These are phyloP conservation scores for Solanum chacoense DNA, from an alignment of 305 asterid species.

Conservation along the genomic window DNA sequence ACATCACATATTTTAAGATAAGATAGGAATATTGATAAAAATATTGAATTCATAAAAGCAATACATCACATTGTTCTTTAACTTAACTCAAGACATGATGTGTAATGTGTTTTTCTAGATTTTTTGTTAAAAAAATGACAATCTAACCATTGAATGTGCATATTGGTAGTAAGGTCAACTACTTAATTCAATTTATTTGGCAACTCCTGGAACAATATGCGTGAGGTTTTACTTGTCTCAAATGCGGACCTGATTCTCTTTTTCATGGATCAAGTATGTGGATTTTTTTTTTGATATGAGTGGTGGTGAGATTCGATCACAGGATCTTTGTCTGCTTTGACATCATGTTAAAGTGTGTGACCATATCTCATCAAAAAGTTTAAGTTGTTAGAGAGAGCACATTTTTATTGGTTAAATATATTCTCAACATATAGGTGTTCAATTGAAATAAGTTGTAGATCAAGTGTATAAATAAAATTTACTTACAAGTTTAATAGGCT, in stretches of 20 bases:
- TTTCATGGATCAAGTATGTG: no score
- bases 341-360: neutral
- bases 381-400: no score
- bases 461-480: no score
- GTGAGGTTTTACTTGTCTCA: neutral
- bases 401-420: no score
- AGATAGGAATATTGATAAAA: neutral
- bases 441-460: neutral
- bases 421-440: neutral
- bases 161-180: neutral
- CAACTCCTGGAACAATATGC: neutral
- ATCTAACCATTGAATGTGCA: neutral
- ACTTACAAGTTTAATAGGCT: neutral
- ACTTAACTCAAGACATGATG: neutral
- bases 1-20: neutral
- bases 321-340: accelerated
- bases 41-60: neutral
- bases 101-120: neutral
- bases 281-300: neutral
- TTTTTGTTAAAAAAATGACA: neutral
- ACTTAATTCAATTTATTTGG: neutral
- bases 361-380: neutral
- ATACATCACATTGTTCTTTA: neutral
- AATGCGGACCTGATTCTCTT: neutral
- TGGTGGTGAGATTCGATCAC: neutral